Percentiles rank a stretch among this genome's conserved stretches.
Conservation (phyloP, 129 eudicot genomes). For the Glebionis coronaria region DNA sequence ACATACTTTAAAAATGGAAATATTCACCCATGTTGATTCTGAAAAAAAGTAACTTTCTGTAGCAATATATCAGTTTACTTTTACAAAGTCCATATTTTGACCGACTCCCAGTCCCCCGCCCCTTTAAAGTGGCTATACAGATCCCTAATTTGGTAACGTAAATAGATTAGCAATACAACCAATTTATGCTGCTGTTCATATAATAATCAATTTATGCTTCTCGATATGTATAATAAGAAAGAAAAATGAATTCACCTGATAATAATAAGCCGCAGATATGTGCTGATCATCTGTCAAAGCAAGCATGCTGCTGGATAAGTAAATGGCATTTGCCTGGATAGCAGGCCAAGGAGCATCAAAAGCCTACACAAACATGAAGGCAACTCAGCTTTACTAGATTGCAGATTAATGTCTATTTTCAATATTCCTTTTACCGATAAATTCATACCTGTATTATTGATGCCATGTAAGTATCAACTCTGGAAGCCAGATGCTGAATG, state of each 20-base stretch:
- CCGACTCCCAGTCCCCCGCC: neutral
- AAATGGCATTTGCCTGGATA: conserved; percentile 92
- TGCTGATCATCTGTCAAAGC: conserved; percentile 77
- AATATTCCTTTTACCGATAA: neutral
- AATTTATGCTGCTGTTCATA: neutral
- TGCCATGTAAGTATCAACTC: conserved; percentile 83
- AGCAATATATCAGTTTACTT: conserved; percentile 11
- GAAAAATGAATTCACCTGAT: conserved; percentile 46
- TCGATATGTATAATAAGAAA: neutral
- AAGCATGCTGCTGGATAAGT: conserved; percentile 86
- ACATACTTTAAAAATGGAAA: neutral
- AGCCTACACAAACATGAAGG: conserved; percentile 50
- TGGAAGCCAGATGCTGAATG: conserved; percentile 62
- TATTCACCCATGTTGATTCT: neutral
- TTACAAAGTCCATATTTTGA: neutral
- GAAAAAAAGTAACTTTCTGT: neutral
- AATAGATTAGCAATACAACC: neutral
- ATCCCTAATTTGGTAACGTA: neutral
- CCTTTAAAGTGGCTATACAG: neutral
- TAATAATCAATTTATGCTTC: no score
- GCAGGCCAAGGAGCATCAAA: conserved; percentile 99
- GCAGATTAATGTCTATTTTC: neutral
- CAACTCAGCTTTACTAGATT: neutral
- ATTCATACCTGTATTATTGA: conserved; percentile 71
- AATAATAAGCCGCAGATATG: conserved; percentile 52